Base-by-base conservation (phyloP, 2,329 filamentous ascomycete species). In the Diaporthe humulicola region DNA sequence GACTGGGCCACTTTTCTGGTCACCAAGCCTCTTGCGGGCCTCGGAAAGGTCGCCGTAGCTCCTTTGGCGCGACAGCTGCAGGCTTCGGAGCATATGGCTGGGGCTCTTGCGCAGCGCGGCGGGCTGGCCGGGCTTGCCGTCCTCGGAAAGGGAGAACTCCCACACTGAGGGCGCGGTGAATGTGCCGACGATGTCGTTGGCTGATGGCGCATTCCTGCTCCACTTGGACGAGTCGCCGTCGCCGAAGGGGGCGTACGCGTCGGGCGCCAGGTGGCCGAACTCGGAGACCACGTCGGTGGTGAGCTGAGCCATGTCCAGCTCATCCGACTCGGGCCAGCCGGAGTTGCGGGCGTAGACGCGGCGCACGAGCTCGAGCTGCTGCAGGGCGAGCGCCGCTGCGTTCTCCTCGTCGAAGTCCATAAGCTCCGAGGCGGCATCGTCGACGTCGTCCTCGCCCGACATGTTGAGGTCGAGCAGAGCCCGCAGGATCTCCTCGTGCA, bases 351-450 rank as follows among this genome's bases (percentile, higher is more conserved):
- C 75, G 75, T 76, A 76, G 3, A 76, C 70, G 25, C 75, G 75
- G 56, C 75, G 75, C 38, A 76, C 73, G n/a, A 74, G 75, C 70
- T 76, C 75, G 25, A 76, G 75, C 60, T 76, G 75, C 56, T 76
- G 73, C 56, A 76, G 64, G 50, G 75, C 75, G n/a, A 76, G 75
- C 14, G 75, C 75, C 3, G 75, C 69, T 14, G 75, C 73, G 22
- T 74, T 73, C 73, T 76, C 75, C 61, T 74, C 75, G 61, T 76
- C 75, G 40, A 76, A 73, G 54, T 76, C 75, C 73, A 73, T 57
- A 38, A 76, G 54, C 48, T 76, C 75, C 45, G 73, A 74, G 30
- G 73, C 73, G 48, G 50, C 64, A 42, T 76, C 75, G 54, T 76
- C 75, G 48, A 56, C 56, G 25, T 74, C 73, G 56, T 64, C 60